phyloP scores from a whole-genome alignment of 1,284 basidiomycete species.

The Ceratorhiza oryzae-sativae region DNA sequence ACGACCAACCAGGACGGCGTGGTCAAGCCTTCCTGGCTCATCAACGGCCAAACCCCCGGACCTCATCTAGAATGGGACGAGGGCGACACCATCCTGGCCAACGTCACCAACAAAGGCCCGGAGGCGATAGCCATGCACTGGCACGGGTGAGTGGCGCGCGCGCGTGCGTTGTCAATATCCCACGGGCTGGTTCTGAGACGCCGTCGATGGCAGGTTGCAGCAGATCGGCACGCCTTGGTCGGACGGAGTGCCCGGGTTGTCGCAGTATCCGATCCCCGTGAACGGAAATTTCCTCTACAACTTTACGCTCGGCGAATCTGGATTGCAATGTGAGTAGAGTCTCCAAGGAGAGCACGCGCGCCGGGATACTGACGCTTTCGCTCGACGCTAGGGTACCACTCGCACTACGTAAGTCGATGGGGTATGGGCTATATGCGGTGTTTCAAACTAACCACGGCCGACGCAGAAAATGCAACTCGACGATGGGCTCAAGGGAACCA shows the following conservation, averaged over 20 bases:
- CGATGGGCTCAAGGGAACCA: constrained; percentile 31
- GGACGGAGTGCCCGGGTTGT: constrained; percentile 40
- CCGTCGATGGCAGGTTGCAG: constrained; percentile 13
- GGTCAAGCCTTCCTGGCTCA: constrained; percentile 23
- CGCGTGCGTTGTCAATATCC: too few species aligned
- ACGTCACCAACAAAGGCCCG: constrained; percentile 25
- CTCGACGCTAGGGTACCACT: constrained; percentile 11
- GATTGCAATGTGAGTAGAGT: constrained; percentile 5
- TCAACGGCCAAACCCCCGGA: constrained; percentile 41
- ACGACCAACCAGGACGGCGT: constrained; percentile 15
- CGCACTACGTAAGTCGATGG: constrained; percentile 12
- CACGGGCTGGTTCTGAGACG: not conserved
- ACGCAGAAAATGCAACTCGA: constrained; percentile 28
- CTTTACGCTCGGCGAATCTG: constrained; percentile 18
- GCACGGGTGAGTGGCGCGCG: constrained; percentile 4
- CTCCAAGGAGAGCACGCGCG: not conserved
- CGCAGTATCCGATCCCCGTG: constrained; percentile 6
- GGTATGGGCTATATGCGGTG: not conserved
- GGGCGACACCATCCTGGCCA: constrained; percentile 38
- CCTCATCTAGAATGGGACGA: constrained; percentile 36
- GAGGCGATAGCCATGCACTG: constrained; percentile 33
- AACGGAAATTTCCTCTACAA: constrained; percentile 13
- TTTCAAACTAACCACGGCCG: not conserved
- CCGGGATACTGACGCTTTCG: not conserved
- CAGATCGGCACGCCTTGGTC: constrained; percentile 40